phyloP scores from a whole-genome alignment of 495 filamentous ascomycete genomes.

The Penicillium odoratum region DNA sequence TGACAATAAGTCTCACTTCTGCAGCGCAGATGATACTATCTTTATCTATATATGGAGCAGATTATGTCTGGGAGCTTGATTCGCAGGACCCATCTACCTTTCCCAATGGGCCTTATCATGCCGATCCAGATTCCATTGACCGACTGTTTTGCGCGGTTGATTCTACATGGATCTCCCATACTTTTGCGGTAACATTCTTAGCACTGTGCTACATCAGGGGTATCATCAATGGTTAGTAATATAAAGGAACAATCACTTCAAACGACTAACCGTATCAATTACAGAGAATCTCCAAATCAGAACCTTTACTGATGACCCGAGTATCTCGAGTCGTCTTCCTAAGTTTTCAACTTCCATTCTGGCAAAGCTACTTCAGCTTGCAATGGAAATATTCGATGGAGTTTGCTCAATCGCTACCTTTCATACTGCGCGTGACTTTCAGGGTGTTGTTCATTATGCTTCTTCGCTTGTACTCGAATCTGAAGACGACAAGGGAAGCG shows the following conservation, averaged over 20 bases:
- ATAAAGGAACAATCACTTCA: too few relatives aligned
- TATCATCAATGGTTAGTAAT: conserved; percentile 13
- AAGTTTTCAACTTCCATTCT: conserved; percentile 13
- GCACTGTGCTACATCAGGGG: conserved; percentile 21
- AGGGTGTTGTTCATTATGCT: conserved; percentile 22
- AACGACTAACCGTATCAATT: neutral
- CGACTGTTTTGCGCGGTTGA: conserved; percentile 20
- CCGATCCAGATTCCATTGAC: conserved; percentile 11
- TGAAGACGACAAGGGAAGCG: neutral
- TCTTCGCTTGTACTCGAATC: conserved; percentile 16
- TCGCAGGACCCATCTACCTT: conserved; percentile 14
- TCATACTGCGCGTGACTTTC: conserved; percentile 23
- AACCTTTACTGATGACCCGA: neutral
- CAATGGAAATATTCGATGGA: conserved; percentile 17
- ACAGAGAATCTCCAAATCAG: conserved; percentile 14
- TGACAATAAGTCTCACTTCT: conserved; percentile 16
- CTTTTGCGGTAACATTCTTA: conserved; percentile 22
- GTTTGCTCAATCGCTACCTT: conserved; percentile 14
- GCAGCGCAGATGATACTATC: conserved; percentile 22
- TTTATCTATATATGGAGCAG: conserved; percentile 8
- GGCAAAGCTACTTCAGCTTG: conserved; percentile 16
- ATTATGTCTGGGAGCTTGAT: conserved; percentile 13
- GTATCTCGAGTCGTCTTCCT: conserved; percentile 1
- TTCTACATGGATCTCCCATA: conserved; percentile 25
- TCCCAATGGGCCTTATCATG: conserved; percentile 14